Evolutionary conservation across 2,329 filamentous ascomycete species (phyloP), one percentile per base, ranked within the genome.

Genomic region (Aquanectria penicillioides): DNA sequence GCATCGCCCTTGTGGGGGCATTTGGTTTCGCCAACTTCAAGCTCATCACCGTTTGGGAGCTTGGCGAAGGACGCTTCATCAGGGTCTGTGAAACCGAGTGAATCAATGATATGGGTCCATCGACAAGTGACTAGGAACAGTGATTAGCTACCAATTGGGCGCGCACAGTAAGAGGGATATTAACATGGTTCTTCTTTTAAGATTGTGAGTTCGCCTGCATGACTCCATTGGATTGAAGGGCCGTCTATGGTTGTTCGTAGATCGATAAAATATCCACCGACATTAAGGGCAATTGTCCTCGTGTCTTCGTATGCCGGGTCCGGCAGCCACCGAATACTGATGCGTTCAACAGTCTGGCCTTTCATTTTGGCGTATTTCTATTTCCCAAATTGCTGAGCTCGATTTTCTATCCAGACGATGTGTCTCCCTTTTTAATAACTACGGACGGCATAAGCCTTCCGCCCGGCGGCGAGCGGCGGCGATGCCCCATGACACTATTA

Each of bases 81-180:
- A 2, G 65, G 54, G 10, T 56, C 51, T 12, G 53, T 58, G 18
- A 63, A 34, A 8, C 50, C 62, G 17, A 61, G 48, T 8, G 67
- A 69, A 49, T 69, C 67, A 23, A 69, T 65, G 25, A 69, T 66
- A 17, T 59, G 67, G 10, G 67, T 68, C 67, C 65, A 69, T 44
- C 59, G 61, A 28, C 56, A 69, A 2, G 67, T 69, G 15, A 59
- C 67, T 56, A n/a, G n/a, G n/a, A n/a, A n/a, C n/a, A n/a, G n/a
- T n/a, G n/a, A n/a, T n/a, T n/a, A n/a, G n/a, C n/a, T n/a, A n/a
- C n/a, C n/a, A n/a, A n/a, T n/a, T n/a, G n/a, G n/a, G n/a, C n/a
- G n/a, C n/a, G n/a, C n/a, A n/a, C n/a, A n/a, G n/a, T n/a, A n/a
- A n/a, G n/a, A n/a, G n/a, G n/a, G n/a, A n/a, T n/a, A n/a, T n/a